Conservation (phyloP, 2,329 filamentous ascomycete genomes). For the Nannizziopsis arthrosporioides region DNA sequence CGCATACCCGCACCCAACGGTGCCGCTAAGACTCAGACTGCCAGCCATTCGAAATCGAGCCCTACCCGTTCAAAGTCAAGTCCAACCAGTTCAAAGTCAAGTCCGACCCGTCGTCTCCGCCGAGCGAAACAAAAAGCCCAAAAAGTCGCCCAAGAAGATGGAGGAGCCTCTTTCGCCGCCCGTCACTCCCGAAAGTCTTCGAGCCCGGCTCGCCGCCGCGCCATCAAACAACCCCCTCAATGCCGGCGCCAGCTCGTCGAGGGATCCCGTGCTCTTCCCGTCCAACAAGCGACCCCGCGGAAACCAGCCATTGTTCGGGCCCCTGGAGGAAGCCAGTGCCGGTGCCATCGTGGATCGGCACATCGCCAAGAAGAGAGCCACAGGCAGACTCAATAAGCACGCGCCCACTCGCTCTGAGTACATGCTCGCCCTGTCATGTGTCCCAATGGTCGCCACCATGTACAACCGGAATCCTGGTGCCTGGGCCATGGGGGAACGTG, state of each 20-base stretch:
- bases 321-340: constrained; percentile 19
- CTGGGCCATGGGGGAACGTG: constrained; percentile 33
- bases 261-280: constrained; percentile 36
- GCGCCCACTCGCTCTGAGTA: constrained; percentile 37
- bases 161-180: constrained; percentile 35
- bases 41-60: constrained; percentile 23
- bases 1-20: constrained; percentile 15
- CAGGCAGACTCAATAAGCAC: constrained; percentile 30
- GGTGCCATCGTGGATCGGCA: constrained; percentile 34
- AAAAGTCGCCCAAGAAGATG: constrained; percentile 33
- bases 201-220: constrained; percentile 21
- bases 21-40: no score
- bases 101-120: constrained; percentile 33
- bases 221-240: neutral
- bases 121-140: constrained; percentile 32
- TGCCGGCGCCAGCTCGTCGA: constrained; percentile 20
- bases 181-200: constrained; percentile 34
- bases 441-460: constrained; percentile 31
- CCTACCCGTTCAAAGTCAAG: no score
- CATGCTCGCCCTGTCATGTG: constrained; percentile 33
- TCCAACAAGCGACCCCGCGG: constrained; percentile 21
- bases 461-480: constrained; percentile 37
- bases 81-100: no score
- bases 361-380: constrained; percentile 21
- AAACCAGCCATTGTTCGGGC: constrained; percentile 34